These are phyloP conservation scores for Globisporangium spiculum DNA, from an alignment of 352 stramenopile species.

Conservation along the genomic window DNA sequence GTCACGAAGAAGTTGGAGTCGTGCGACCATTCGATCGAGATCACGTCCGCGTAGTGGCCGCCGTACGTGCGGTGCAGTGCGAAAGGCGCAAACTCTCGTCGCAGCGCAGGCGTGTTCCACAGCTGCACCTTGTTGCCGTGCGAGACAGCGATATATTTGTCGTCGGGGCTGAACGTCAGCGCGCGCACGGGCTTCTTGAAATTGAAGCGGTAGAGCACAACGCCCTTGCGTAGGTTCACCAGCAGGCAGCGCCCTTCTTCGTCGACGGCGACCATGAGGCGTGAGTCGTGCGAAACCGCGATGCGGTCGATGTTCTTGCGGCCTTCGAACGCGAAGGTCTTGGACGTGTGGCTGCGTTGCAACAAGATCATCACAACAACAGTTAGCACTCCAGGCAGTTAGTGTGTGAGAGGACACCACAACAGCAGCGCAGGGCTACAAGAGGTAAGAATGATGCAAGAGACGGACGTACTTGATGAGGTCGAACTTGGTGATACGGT, in stretches of 20 bases:
- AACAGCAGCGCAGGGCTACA: neutral
- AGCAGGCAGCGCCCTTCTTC: conserved; percentile 89
- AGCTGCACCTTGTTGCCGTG: conserved; percentile 91
- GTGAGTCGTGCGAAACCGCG: conserved; percentile 87
- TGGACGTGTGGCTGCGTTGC: conserved; percentile 71
- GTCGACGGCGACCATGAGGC: conserved; percentile 88
- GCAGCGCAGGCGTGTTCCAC: conserved; percentile 82
- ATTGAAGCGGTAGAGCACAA: conserved; percentile 93
- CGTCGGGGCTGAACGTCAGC: conserved; percentile 87
- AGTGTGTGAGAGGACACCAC: neutral
- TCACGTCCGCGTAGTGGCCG: conserved; percentile 88
- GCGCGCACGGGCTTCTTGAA: conserved; percentile 90
- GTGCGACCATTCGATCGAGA: conserved; percentile 84
- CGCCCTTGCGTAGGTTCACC: conserved; percentile 86
- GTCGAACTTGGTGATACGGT: conserved; percentile 94
- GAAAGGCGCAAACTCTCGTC: conserved; percentile 91
- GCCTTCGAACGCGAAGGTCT: conserved; percentile 90
- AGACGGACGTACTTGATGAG: conserved; percentile 80
- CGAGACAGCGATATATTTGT: conserved; percentile 86
- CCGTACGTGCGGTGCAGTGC: conserved; percentile 86
- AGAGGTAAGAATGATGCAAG: neutral
- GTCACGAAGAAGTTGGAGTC: conserved; percentile 91
- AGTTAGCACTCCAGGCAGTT: neutral
- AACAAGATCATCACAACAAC: conserved; percentile 1
- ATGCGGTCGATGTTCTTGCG: conserved; percentile 89